Base-by-base conservation (phyloP, 345 rosid species). In the Pugionium cornutum region DNA sequence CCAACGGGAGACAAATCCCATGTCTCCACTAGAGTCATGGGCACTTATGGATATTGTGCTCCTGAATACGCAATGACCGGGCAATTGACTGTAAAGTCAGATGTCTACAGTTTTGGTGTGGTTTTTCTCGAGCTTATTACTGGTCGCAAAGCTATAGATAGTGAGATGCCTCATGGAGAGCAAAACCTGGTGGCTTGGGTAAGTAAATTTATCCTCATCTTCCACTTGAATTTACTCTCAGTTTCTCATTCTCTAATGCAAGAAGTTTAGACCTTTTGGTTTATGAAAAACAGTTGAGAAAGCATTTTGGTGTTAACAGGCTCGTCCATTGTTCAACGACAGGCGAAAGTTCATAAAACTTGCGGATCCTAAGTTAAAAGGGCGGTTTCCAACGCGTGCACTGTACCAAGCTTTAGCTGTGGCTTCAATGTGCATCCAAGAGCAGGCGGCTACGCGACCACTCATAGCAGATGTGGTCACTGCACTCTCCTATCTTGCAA, bases 171-270 rank as follows among this genome's bases (percentile, higher is more conserved):
- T 36, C 96, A 90, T 64, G 99, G 92, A 57, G 97, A 90, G 52
- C 99, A 94, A 81, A 94, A 90, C 70, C 90, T 94, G 4, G 89
- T 90, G n/a, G 80, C 96, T 66, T 94, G 99, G 99, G 99, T 94
- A 82, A 77, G 34, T 44, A 43, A 36, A 45, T 3, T 33, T 47
- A 8, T 11, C 26, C 27, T 66, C 42, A 45, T 45, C 29, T 31
- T 43, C 41, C 18, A 43, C 28, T 29, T 28, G 27, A 9, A 0
- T 58, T 33, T n/a, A 27, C 25, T 7, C 18, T 10, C 6, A 46
- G 9, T 30, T 18, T 47, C 26, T 41, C 37, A 60, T 62, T 44
- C 11, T 2, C 27, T 18, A 9, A 18, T 29, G 57, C 9, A 33
- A 55, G 28, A 32, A 26, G 0, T 5, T 45, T 36, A 41, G 7